phyloP scores from a whole-genome alignment of 208 protist genomes.

The Leishmania turanica region DNA sequence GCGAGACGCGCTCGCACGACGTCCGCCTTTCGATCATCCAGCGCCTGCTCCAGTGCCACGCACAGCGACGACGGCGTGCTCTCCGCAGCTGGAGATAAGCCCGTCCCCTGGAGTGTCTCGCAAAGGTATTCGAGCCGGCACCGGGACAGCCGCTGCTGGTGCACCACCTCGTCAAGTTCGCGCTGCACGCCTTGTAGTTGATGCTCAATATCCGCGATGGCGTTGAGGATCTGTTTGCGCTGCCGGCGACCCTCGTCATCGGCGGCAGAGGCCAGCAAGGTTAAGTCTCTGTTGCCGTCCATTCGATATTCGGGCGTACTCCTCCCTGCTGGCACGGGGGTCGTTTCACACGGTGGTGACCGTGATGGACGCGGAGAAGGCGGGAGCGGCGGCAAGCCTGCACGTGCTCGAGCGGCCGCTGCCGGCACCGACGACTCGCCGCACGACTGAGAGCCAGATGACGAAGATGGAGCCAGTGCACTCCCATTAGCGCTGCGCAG shows the following conservation, averaged over 20 bases:
- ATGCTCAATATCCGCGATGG: constrained; percentile 55
- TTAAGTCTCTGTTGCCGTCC: background rate
- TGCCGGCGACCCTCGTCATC: constrained; percentile 32
- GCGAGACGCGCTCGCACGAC: constrained; percentile 11
- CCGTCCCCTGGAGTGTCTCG: constrained; percentile 13
- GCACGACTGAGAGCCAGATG: background rate
- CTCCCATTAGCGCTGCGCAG: constrained; percentile 6
- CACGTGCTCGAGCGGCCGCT: background rate
- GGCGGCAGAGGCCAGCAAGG: background rate
- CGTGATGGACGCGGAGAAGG: background rate
- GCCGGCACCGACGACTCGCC: background rate
- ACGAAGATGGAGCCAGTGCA: background rate
- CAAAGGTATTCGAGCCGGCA: constrained; percentile 35
- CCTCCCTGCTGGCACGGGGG: background rate
- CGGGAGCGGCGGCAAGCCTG: constrained; percentile 12
- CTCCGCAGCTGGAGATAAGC: background rate
- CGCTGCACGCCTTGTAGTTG: constrained; percentile 54
- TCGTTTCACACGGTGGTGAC: background rate
- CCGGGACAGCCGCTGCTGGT: constrained; percentile 31
- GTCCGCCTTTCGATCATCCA: constrained; percentile 17
- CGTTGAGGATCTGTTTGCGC: constrained; percentile 45
- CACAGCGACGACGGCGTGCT: constrained; percentile 11
- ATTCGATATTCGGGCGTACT: background rate
- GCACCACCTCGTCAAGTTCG: constrained; percentile 42
- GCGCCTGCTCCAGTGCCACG: constrained; percentile 16